Evolutionary conservation across 2,329 filamentous ascomycete genomes (phyloP), one percentile per base, ranked within the genome.

Genomic region (Fusarium sp.): DNA sequence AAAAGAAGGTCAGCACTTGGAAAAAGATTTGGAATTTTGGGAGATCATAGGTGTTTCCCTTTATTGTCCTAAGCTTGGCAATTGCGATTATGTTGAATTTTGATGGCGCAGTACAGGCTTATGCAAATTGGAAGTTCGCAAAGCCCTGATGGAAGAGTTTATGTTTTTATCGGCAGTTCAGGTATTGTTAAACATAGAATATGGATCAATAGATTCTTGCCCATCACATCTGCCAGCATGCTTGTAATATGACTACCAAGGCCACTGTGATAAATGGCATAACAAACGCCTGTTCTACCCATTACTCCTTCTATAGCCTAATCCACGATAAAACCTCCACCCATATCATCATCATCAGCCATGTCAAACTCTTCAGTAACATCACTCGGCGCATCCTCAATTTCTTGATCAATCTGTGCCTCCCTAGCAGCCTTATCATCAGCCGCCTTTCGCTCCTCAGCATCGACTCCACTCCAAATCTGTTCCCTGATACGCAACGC

Each of bases 401-500:
- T 63, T 47, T 77, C 76, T n/a, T 75, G 75, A 8, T 81, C 81
- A 48, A 80, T 68, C 44, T 81, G 79, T 41, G 77, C 77, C 32
- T 80, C 80, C 47, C 77, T 74, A 5, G 80, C 79, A 1, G 78
- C 77, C 37, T 79, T 80, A 30, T 79, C 74, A 13, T 81, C 80
- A 1, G 78, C 79, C 42, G 79, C 79, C 27, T 76, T 79, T 59
- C 85, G 83, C 37, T 86, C 83, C 20, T 83, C 81, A 2, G 81
- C 82, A 44, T 83, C 83, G 6, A 87, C 86, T 3, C 86, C 85
- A 0, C 83, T 87, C 78, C 90, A 91, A 37, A 97, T 89, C 63
- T 91, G 85, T 77, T 94, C 89, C 30, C 90, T 85, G 44, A 98
- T 93, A 41, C 93, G 85, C 75, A 98, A 75, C 0, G 90, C 92